A percentile compares a stretch with the other conserved stretches of the same genome.
These are phyloP conservation scores for Pseudogymnoascus sp. DNA, from an alignment of 2,329 filamentous ascomycete species.

Conservation along the genomic window DNA sequence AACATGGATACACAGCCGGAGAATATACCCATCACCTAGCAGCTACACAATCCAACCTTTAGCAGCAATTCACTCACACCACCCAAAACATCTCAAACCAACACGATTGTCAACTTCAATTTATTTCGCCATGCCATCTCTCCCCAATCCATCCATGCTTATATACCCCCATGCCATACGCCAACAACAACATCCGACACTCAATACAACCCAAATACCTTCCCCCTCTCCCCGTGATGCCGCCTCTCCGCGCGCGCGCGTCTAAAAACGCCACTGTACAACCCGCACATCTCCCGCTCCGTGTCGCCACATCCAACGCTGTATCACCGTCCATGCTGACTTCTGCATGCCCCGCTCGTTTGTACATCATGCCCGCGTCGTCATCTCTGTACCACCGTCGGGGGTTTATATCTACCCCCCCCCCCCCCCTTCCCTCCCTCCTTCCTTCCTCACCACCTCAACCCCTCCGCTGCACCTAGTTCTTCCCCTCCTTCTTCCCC, in stretches of 20 bases:
- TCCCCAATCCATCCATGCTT: neutral
- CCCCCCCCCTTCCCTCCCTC: neutral
- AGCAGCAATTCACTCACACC: neutral
- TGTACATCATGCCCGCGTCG: neutral
- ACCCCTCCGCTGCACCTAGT: too few relatives aligned
- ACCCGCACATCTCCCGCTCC: neutral
- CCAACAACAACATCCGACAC: too few relatives aligned
- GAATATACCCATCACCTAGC: neutral
- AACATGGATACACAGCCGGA: neutral
- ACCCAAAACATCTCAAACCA: neutral
- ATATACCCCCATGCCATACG: neutral
- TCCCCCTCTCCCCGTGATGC: neutral
- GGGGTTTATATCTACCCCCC: neutral
- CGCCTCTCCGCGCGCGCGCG: neutral
- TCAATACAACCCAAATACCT: neutral
- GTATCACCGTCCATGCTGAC: neutral
- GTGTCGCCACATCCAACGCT: neutral
- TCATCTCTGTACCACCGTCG: neutral
- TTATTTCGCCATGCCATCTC: neutral
- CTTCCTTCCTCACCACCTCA: neutral
- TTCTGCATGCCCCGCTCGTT: neutral
- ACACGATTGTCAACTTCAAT: neutral
- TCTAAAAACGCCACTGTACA: neutral
- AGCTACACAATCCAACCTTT: too few relatives aligned
- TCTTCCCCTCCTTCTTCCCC: constrained; percentile 13